Percentiles rank a stretch among this genome's conserved stretches.
These are phyloP conservation scores for Umbelopsis sp. DNA, from an alignment of 192 early-diverging fungal genomes.

Conservation along the genomic window DNA sequence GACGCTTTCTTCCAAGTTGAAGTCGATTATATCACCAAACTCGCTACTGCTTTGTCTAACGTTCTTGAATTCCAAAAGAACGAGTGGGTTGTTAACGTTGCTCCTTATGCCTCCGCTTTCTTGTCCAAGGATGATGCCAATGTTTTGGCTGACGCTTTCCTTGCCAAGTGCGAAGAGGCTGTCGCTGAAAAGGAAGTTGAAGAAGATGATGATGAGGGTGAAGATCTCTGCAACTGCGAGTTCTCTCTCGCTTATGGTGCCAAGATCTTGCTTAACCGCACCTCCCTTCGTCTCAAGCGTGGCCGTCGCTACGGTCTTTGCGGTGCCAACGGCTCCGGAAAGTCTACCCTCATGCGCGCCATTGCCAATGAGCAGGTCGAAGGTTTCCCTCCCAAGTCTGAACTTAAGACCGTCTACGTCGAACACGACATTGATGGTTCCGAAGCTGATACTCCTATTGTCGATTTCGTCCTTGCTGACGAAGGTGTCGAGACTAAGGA, in stretches of 20 bases:
- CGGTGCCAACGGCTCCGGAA: constrained; percentile 85
- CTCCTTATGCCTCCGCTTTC: constrained; percentile 59
- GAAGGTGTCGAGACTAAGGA: constrained; percentile 61
- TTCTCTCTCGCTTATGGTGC: constrained; percentile 85
- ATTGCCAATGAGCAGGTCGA: constrained; percentile 84
- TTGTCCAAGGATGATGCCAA: constrained; percentile 56
- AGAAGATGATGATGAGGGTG: constrained; percentile 59
- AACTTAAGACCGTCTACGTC: constrained; percentile 79
- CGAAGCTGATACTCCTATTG: constrained; percentile 69
- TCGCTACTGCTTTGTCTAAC: constrained; percentile 63
- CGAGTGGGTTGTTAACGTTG: constrained; percentile 66
- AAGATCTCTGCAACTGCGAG: constrained; percentile 70
- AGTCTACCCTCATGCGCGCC: constrained; percentile 85
- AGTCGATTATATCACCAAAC: constrained; percentile 60
- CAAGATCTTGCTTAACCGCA: constrained; percentile 79
- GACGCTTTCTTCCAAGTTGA: constrained; percentile 47
- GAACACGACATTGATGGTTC: constrained; percentile 77
- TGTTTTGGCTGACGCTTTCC: constrained; percentile 47
- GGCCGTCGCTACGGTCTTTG: constrained; percentile 83
- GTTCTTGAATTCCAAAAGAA: constrained; percentile 66
- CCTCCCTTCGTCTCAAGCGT: constrained; percentile 63
- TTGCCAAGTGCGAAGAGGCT: constrained; percentile 50
- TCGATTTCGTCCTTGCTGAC: constrained; percentile 69
- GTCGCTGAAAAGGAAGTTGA: constrained; percentile 39
- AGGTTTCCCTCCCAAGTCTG: constrained; percentile 76